A percentile compares a stretch with the other conserved stretches of the same genome.
Conservation (phyloP, 108 stramenopile genomes). For the Halocafeteria seosinensis region DNA sequence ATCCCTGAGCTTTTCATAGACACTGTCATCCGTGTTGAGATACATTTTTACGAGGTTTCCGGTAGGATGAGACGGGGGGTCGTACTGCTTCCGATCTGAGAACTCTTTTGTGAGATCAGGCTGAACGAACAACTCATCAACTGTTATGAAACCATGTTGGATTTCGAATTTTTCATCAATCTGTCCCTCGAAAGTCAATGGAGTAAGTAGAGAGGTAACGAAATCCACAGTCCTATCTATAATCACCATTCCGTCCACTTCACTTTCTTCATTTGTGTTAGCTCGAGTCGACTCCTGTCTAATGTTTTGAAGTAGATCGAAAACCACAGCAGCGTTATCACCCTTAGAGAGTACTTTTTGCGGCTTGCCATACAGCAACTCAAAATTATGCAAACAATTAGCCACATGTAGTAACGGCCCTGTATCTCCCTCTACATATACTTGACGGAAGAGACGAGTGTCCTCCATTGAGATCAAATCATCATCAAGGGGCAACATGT, state of each 20-base stretch:
- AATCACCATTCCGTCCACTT: neutral
- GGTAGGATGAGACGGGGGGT: no score
- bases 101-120: no score
- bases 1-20: no score
- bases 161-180: neutral
- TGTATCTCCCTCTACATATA: neutral
- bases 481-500: neutral
- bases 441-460: neutral
- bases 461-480: neutral
- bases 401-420: neutral
- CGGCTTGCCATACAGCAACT: neutral
- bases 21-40: no score
- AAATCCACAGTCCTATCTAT: neutral
- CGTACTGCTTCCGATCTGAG: no score
- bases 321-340: neutral
- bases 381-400: neutral
- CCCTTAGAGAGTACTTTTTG: neutral
- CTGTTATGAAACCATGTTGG: no score
- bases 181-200: neutral
- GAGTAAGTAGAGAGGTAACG: neutral
- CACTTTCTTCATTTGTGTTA: neutral
- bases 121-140: no score
- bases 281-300: neutral
- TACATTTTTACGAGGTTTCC: no score
- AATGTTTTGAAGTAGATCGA: neutral